Evolutionary conservation across 2,329 filamentous ascomycete genomes (phyloP), one percentile per base, ranked within the genome.

Genomic region (Trichoderma citrinoviride): DNA sequence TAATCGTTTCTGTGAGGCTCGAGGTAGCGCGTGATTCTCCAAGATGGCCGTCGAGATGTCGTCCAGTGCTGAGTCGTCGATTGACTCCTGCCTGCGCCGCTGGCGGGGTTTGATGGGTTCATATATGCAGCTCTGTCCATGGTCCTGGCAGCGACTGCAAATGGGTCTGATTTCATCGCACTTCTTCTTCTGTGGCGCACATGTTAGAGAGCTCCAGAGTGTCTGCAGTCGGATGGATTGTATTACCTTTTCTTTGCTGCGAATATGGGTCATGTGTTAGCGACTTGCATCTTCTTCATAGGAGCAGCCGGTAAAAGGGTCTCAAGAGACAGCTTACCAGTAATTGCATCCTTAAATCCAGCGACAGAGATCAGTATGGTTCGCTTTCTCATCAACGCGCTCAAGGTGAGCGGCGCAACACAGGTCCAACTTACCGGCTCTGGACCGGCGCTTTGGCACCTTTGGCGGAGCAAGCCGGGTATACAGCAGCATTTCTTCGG

Each of bases 381-480:
- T 19, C n/a, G 12, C 27, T 29, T 33, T 5, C n/a, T 2, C 12
- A 4, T 7, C 12, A 5, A 15, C 17, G 57, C 23, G 19, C 23
- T n/a, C 40, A 23, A 10, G 10, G 47, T 12, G 12, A 23, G 14
- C 37, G 12, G 21, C 12, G 44, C n/a, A 29, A 23, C 41, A 17
- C 17, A 40, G 14, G 21, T 14, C 25, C 46, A 29, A 81, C 82
- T 77, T 75, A 86, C 84, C 84, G 73, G 83, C 81, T 77, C 85
- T 79, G n/a, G 85, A 87, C 63, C 85, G 80, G 71, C 78, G 81
- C 75, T 87, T 87, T 37, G 85, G 85, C 50, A 80, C 77, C 74
- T 86, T 87, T n/a, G 85, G 83, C 53, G 80, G 74, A 65, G 85
- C 85, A 56, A 82, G 75, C 73, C 79, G 81, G n/a, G 84, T 85